These are phyloP conservation scores for Areca catechu DNA, from an alignment of 176 grass and related monocot genomes.

Conservation along the genomic window DNA sequence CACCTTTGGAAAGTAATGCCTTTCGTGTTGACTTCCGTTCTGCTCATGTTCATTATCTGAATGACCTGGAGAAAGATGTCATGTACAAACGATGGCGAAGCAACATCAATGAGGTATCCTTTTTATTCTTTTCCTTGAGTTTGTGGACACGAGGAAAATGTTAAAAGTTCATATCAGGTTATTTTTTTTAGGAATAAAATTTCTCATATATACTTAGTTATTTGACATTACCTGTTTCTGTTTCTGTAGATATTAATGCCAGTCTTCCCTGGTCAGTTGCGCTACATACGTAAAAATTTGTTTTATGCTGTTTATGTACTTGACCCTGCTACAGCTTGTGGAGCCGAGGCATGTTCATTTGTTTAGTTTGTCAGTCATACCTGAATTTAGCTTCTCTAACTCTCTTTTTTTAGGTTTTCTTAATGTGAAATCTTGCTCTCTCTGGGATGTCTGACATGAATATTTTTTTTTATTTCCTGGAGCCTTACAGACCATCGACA, in stretches of 20 bases:
- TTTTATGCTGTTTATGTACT: conserved; percentile 95
- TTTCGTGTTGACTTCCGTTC: conserved; percentile 92
- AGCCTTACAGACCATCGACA: conserved; percentile 66
- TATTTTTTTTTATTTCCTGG: conserved; percentile 25
- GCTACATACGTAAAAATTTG: conserved; percentile 94
- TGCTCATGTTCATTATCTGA: conserved; percentile 80
- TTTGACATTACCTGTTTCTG: conserved; percentile 5
- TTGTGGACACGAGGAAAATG: not conserved
- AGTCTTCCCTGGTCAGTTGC: conserved; percentile 88
- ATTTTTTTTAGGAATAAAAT: no score
- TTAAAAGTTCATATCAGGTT: no score
- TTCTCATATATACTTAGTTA: no score
- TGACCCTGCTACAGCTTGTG: conserved; percentile 76
- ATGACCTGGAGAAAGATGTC: conserved; percentile 94
- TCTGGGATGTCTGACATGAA: not conserved
- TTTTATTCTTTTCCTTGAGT: conserved; percentile 22
- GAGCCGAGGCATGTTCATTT: conserved; percentile 53
- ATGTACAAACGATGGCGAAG: conserved; percentile 90
- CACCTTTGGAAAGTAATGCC: conserved; percentile 74
- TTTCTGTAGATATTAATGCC: conserved; percentile 89
- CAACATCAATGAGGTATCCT: conserved; percentile 79
- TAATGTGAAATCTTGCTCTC: conserved; percentile 23
- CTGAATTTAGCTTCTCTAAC: not conserved
- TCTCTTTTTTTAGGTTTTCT: conserved; percentile 17
- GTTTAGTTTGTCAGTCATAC: conserved; percentile 15